Percentiles rank a stretch among this genome's conserved stretches.
Conservation (phyloP, 495 filamentous ascomycete species). For the Podospora bellae-mahoneyi region DNA sequence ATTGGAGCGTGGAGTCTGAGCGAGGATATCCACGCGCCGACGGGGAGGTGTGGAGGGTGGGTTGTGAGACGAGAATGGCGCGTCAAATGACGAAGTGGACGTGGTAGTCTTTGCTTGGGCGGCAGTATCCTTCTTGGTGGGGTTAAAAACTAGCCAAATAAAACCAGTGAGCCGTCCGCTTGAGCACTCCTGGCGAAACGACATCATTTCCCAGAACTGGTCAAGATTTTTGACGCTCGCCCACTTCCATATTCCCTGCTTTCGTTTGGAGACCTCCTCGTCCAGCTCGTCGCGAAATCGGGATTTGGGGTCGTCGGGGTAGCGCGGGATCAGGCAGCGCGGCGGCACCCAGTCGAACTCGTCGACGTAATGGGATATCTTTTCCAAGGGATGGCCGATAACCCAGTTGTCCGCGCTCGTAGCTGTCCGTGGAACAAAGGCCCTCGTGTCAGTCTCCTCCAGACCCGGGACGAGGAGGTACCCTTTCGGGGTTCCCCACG, state of each 20-base stretch:
- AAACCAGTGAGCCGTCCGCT: slow-evolving; percentile 89
- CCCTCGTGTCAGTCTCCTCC: slow-evolving; percentile 70
- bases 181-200: slow-evolving; percentile 92
- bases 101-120: slow-evolving; percentile 11
- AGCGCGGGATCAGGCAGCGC: slow-evolving; percentile 80
- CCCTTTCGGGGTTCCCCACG: slow-evolving; percentile 52
- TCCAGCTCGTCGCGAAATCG: slow-evolving; percentile 87
- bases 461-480: slow-evolving; percentile 87
- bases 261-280: slow-evolving; percentile 51
- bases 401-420: slow-evolving; percentile 49
- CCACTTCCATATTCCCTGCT: slow-evolving; percentile 63
- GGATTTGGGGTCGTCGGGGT: slow-evolving; percentile 94
- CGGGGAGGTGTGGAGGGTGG: slow-evolving; percentile 38
- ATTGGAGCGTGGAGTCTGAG: slow-evolving; percentile 23
- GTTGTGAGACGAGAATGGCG: slow-evolving; percentile 16
- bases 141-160: slow-evolving; percentile 83
- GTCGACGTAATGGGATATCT: slow-evolving; percentile 61
- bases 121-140: slow-evolving; percentile 14
- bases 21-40: slow-evolving; percentile 20
- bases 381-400: slow-evolving; percentile 53
- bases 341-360: slow-evolving; percentile 64
- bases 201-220: slow-evolving; percentile 99
- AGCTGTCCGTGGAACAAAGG: slow-evolving; percentile 47
- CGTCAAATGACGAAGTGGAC: slow-evolving; percentile 28
- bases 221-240: slow-evolving; percentile 75